Evolutionary conservation across 2,329 filamentous ascomycete genomes (phyloP), one percentile per base, ranked within the genome.

Genomic region (Ophiosphaerella narmari): DNA sequence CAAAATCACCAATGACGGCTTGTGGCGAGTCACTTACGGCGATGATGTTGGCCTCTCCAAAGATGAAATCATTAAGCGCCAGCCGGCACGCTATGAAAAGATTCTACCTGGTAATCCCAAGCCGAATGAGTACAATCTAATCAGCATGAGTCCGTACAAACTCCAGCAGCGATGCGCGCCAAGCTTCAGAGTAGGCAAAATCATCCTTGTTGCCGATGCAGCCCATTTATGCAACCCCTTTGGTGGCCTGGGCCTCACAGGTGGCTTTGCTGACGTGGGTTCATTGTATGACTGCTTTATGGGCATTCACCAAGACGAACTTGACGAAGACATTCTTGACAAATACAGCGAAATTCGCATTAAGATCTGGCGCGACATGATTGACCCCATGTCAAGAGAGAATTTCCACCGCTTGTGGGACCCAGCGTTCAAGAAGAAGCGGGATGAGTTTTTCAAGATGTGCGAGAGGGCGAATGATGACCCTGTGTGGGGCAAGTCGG

Each of bases 21-120:
- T 87, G 8, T 87, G 84, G 74, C 80, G 85, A 12, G 80, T 87
- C 32, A 84, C 84, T 0, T 87, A 87, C 59, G 84, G 83, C 44
- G 85, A 87, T 56, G 71, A 71, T 0, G 74, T 78, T 0, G 80
- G 78, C 2, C 74, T 87, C 11, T 79, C 77, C 0, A 71, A 65
- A 32, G 82, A 85, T 9, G 75, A 86, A 64, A 76, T 84, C 46
- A 67, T 76, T 24, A 75, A 74, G 23, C 77, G 83, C 5, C 82
- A 83, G 55, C 77, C 81, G 2, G 68, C 68, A 53, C 84, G 83
- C 50, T 87, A 81, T 61, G 76, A 81, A 52, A 66, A 76, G 24
- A 83, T 87, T 54, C 75, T 87, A 0, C 84, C 84, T 0, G 84
- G 84, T 0, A 75, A 83, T 48, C 84, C 84, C 0, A 80, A 82